Conservation (phyloP, 2,329 filamentous ascomycete genomes). For the Penicillium psychrosexuale region DNA sequence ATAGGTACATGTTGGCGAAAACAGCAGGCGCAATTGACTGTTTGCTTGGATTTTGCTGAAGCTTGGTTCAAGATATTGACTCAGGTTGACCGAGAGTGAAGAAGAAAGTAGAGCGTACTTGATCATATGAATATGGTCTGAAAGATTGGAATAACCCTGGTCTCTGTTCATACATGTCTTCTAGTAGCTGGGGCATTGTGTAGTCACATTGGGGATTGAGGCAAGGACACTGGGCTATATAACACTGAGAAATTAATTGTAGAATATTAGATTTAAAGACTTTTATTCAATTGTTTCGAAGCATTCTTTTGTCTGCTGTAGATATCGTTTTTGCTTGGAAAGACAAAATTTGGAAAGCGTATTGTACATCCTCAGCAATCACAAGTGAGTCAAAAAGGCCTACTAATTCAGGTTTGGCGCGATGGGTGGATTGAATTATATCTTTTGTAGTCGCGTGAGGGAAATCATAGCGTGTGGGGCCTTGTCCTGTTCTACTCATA, state of each 20-base stretch:
- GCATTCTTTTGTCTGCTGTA: not conserved
- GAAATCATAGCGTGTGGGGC: constrained; percentile 9
- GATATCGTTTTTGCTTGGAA: not conserved
- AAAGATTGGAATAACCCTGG: not conserved
- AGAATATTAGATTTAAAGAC: not conserved
- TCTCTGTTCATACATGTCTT: not conserved
- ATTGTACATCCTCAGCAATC: not conserved
- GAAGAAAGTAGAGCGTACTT: not conserved
- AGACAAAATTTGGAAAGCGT: not conserved
- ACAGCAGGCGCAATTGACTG: not conserved
- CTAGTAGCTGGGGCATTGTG: not conserved
- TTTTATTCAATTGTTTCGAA: not conserved
- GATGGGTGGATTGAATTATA: constrained; percentile 15
- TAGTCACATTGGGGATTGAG: not conserved
- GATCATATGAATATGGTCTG: not conserved
- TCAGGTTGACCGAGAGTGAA: not conserved
- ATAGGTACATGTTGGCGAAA: not conserved
- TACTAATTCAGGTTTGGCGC: constrained; percentile 16
- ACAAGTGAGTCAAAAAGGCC: not conserved
- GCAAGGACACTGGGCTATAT: not conserved
- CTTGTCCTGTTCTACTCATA: constrained; percentile 5
- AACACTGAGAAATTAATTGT: not conserved
- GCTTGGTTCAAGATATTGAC: not conserved
- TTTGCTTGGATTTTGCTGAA: not conserved
- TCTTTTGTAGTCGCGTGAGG: constrained; percentile 22